Conservation (phyloP, 2,329 filamentous ascomycete species). For the Ophiostoma populinum region DNA sequence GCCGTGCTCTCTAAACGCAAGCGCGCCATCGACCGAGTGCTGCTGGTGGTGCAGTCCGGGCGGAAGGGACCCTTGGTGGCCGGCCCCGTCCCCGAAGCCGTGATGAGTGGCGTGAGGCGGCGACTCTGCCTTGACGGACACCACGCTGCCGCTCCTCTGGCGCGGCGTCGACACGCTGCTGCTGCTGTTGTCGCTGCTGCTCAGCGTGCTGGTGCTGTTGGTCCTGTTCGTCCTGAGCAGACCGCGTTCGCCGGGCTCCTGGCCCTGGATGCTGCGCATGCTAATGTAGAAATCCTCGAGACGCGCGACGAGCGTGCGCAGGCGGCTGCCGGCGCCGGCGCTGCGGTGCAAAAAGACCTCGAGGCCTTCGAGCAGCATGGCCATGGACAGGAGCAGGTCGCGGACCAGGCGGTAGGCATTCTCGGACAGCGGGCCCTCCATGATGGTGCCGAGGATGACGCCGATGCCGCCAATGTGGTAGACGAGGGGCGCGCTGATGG, state of each 20-base stretch:
- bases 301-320: constrained; percentile 8
- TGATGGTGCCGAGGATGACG: constrained; percentile 18
- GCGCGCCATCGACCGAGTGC: too few species aligned
- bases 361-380: constrained; percentile 15
- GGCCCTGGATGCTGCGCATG: constrained; percentile 1
- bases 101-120: too few species aligned
- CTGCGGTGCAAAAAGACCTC: constrained; percentile 9
- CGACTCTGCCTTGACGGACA: neutral
- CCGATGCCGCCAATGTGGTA: constrained; percentile 19
- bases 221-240: neutral
- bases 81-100: too few species aligned
- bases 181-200: neutral
- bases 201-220: neutral
- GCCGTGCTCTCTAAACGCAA: too few species aligned
- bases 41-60: too few species aligned
- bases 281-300: constrained; percentile 9
- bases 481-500: constrained; percentile 19
- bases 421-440: constrained; percentile 17
- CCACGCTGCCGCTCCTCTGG: neutral
- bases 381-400: constrained; percentile 17
- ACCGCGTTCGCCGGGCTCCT: neutral
- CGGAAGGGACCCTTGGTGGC: too few species aligned
- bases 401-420: constrained; percentile 15
- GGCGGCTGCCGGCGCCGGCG: constrained; percentile 8
- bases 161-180: neutral